Base-by-base conservation (phyloP, 2,329 filamentous ascomycete genomes). In the Colletotrichum gloeosporioides region DNA sequence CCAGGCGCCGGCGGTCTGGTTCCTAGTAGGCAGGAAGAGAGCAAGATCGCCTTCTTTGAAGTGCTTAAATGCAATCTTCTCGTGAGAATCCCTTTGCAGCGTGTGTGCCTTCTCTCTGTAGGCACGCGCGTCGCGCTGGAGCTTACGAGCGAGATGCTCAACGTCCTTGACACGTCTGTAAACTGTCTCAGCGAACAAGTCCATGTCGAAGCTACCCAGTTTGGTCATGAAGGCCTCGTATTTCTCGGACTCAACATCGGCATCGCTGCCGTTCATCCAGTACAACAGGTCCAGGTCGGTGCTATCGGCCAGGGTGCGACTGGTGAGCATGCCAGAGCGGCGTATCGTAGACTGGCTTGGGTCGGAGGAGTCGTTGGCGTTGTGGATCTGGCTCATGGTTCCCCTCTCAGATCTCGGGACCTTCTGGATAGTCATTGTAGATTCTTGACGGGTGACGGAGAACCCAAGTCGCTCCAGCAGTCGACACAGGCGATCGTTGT, bases 31-130 rank as follows among this genome's bases (percentile, higher is more conserved):
- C 55, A 99, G 87, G 87, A 99, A 99, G 3, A 99, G 86, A 15
- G 96, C 97, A 16, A 99, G 89, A 82, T 99, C 97, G 9, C 97
- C 96, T 84, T 98, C 96, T 82, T 98, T 99, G 88, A 99, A 99
- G 67, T 96, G 93, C 77, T 94, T 94, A 83, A 97, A 98, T 3
- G 97, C 96, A 82, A 99, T 98, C 88, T 99, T 99, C 79, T 98
- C 95, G 80, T 98, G 95, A 0, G 95, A 93, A 81, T 99, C 97
- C 81, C 93, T 94, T 79, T 98, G 95, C 62, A 93, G 88, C 16
- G 90, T 88, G 79, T 98, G 95, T 10, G 95, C 94, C 82, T 96
- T 96, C 79, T 99, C 97, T 15, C 96, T 92, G 81, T 98, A 98
- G 2, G 92, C 91, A 39, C 95, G 92, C 34, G 95, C 93, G 82